Percentiles rank a stretch among this genome's conserved stretches.
These are phyloP conservation scores for Closterium sp. DNA, from an alignment of 139 green algal species.

Conservation along the genomic window DNA sequence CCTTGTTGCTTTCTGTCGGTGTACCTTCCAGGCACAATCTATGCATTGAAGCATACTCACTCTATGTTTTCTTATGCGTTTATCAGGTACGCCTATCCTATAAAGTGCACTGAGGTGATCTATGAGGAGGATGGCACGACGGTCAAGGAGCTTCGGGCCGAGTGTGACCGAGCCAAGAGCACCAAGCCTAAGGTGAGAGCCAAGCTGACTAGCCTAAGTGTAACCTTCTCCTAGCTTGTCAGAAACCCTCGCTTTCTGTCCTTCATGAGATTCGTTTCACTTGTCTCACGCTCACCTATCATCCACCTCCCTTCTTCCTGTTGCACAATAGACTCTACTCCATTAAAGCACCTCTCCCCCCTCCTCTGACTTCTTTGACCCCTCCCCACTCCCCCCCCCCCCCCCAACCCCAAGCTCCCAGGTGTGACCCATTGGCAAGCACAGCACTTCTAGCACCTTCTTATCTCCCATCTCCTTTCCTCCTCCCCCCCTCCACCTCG, in stretches of 20 bases:
- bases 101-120: conserved; percentile 72
- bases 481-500: too few relatives aligned
- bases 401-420: not conserved
- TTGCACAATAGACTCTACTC: not conserved
- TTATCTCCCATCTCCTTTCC: not conserved
- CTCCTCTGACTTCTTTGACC: conserved; percentile 20
- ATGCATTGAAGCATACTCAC: too few relatives aligned
- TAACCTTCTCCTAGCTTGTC: too few relatives aligned
- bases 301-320: too few relatives aligned
- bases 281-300: too few relatives aligned
- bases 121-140: conserved; percentile 54
- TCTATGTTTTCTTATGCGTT: not conserved
- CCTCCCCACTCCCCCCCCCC: too few relatives aligned
- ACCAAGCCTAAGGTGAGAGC: conserved; percentile 68
- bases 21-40: too few relatives aligned
- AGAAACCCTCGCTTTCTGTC: too few relatives aligned
- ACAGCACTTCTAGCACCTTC: too few relatives aligned
- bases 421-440: too few relatives aligned
- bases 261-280: too few relatives aligned
- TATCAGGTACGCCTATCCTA: conserved; percentile 78
- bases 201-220: too few relatives aligned
- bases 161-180: conserved; percentile 54
- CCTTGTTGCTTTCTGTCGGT: not conserved
- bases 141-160: conserved; percentile 71
- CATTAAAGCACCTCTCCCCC: not conserved